Base-by-base conservation (phyloP, 169 alveolate species). In the Prorocentrum cordatum region DNA sequence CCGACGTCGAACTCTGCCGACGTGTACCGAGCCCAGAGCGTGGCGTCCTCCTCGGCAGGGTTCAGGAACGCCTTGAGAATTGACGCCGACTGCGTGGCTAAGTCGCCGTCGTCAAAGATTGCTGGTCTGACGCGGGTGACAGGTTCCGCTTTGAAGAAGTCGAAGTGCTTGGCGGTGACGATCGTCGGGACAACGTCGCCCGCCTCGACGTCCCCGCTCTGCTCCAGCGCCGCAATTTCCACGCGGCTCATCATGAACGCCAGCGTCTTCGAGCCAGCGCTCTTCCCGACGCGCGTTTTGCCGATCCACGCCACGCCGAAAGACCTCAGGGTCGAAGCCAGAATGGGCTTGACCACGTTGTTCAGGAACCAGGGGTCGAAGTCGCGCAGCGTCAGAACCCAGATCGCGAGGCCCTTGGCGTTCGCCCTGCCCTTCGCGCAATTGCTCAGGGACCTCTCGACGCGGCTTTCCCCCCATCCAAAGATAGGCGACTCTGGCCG, bases 81-180 rank as follows among this genome's bases (percentile, higher is more conserved):
- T 29, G 71, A 61, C 22, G 71, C 39, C 2, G 26, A 36, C 71
- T 27, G 26, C 12, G 9, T 7, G 10, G 26, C 68, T 22, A 72
- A 47, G 31, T 45, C 36, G 38, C 70, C 85, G 24, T 73, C 85
- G 32, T 73, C 85, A 20, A 73, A 73, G 29, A 31, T 70, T 0
- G 71, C 85, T 0, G 85, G 85, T 38, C 45, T 42, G 32, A 27
- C 42, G 33, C 45, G 42, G 10, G 59, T 71, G 24, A 71, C 6
- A n/a, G 83, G 83, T 54, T 47, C 85, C 14, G 85, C 85, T 26
- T 73, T 73, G 71, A 73, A 73, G 36, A 73, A 73, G 26, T 50
- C 85, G 20, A 73, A 36, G 26, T 50, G 85, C 58, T 73, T 73
- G 12, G 85, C 85, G 22, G 85, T 50, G 33, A 73, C 85, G n/a